Base-by-base conservation (phyloP, 2,329 filamentous ascomycete species). In the Ceratocystis eucalypticola region DNA sequence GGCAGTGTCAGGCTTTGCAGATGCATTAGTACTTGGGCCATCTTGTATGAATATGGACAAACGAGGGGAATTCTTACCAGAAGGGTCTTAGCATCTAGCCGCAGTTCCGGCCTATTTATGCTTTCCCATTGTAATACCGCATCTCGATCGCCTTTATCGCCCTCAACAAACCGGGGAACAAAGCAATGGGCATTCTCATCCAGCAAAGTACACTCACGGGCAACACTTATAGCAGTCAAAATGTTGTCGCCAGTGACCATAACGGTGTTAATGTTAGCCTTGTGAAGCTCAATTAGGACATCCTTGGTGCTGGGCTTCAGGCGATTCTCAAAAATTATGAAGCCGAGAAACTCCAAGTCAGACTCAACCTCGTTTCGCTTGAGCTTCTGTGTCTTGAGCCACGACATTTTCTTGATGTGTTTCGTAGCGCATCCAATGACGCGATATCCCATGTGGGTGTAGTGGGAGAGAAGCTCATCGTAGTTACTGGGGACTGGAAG, bases 211-310 rank as follows among this genome's bases (percentile, higher is more conserved):
- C 92, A 96, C 72, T 97, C 92, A 71, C 92, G 84, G 2, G 91
- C 93, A 65, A 99, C 94, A 71, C 92, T 96, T 72, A 99, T 92
- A 25, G 94, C 94, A 8, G 94, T 99, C 65, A 97, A 78, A 69
- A 97, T 97, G 71, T 99, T 99, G 78, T 99, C 94, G 37, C 94
- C 94, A 0, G 94, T 99, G 69, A 95, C 95, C 94, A 99, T 99
- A 64, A 96, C 86, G 33, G 88, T 88, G 45, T 90, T 85, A 70
- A 99, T 96, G 66, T 88, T 88, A 6, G 95, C 93, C 64, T 87
- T 80, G 41, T 84, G 82, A 2, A 99, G 81, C 76, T 97, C 92
- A 66, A 88, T 82, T 30, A 99, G 84, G 44, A 96, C 88, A 1
- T 82, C 82, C 1, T 89, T 82, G 0, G 93, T 96, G 22, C 84